Evolutionary conservation across 108 stramenopile genomes (phyloP).

Genomic region (Stephanodiscus triporus): DNA sequence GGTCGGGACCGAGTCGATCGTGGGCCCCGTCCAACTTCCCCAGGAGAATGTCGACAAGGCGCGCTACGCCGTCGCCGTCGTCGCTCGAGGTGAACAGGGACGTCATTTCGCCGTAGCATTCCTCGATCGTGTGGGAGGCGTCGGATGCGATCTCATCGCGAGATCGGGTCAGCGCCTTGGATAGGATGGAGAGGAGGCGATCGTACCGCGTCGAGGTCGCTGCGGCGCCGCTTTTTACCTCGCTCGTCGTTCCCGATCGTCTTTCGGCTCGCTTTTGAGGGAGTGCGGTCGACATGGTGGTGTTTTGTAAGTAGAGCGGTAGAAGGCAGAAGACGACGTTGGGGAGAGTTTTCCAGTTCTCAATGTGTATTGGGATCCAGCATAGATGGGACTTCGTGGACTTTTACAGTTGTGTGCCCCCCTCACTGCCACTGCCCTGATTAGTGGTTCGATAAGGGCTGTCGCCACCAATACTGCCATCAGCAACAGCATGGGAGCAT

Average conservation of each 20-base stretch:
- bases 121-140: slow-evolving; percentile 16
- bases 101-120: slow-evolving; percentile 41
- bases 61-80: slow-evolving; percentile 24
- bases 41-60: slow-evolving; percentile 28
- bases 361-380: no score
- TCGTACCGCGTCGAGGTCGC: slow-evolving; percentile 7
- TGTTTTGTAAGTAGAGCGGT: no score
- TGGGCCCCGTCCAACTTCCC: slow-evolving; percentile 38
- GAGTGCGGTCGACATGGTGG: not conserved
- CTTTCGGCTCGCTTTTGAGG: not conserved
- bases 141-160: slow-evolving; percentile 24
- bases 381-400: no score
- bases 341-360: no score
- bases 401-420: no score
- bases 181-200: slow-evolving; percentile 31
- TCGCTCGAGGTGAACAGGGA: slow-evolving; percentile 38
- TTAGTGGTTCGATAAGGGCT: no score
- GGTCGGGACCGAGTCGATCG: slow-evolving; percentile 18
- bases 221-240: not conserved
- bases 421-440: no score
- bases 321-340: no score
- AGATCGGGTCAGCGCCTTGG: slow-evolving; percentile 32
- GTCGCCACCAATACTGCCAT: no score
- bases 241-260: not conserved
- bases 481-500: no score